phyloP scores from a whole-genome alignment of 768 basidiomycete genomes.

The Suillus clintonianus region DNA sequence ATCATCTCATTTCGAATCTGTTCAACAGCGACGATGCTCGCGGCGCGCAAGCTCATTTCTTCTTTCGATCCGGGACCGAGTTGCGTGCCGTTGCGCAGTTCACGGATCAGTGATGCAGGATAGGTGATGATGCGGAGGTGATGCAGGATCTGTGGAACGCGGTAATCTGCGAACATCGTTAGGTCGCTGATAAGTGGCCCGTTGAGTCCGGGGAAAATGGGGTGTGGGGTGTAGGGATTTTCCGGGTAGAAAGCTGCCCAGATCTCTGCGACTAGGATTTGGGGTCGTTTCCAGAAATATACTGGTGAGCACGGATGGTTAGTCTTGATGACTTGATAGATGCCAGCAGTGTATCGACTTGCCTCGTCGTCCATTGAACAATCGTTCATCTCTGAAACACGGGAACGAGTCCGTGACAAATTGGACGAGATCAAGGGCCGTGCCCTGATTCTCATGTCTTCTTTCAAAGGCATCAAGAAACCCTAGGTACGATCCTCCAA shows the following conservation, averaged over 20 bases:
- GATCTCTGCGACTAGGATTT: constrained; percentile 87
- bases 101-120: constrained; percentile 56
- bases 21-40: constrained; percentile 82
- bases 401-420: constrained; percentile 72
- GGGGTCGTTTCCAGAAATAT: constrained; percentile 86
- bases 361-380: constrained; percentile 52
- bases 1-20: constrained; percentile 61
- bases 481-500: constrained; percentile 68
- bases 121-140: constrained; percentile 78
- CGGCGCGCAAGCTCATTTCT: constrained; percentile 78
- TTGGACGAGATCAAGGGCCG: constrained; percentile 72
- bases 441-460: constrained; percentile 53
- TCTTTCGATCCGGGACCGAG: constrained; percentile 61
- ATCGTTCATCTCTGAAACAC: constrained; percentile 71
- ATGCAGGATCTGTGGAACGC: constrained; percentile 89
- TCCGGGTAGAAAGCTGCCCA: constrained; percentile 90
- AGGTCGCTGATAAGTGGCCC: constrained; percentile 68
- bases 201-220: constrained; percentile 62
- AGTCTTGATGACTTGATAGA: constrained; percentile 2
- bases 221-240: constrained; percentile 50
- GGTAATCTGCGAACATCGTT: constrained; percentile 95
- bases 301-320: constrained; percentile 43
- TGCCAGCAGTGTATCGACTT: not conserved
- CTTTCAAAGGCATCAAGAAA: constrained; percentile 65
- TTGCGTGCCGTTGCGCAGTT: constrained; percentile 45